These are phyloP conservation scores for Citrus australasica DNA, from an alignment of 345 rosid genomes.

Conservation along the genomic window DNA sequence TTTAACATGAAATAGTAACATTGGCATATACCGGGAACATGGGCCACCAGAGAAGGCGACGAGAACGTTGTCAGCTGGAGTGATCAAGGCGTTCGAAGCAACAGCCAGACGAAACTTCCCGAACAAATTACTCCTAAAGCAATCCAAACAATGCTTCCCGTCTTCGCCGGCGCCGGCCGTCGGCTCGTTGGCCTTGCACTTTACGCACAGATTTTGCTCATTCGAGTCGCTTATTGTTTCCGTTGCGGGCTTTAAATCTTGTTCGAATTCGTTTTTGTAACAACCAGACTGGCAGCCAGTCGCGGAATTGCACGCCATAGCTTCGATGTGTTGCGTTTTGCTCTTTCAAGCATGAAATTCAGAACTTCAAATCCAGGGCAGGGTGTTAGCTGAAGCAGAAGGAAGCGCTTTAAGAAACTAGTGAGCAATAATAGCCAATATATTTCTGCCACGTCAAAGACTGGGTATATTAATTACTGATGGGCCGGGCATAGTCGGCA, in stretches of 20 bases:
- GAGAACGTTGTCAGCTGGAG: constrained; percentile 83
- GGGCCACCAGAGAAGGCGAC: constrained; percentile 96
- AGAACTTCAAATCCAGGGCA: not conserved
- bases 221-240: not conserved
- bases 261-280: constrained; percentile 30
- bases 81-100: constrained; percentile 78
- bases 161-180: constrained; percentile 44
- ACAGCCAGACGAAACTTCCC: constrained; percentile 88
- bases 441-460: not conserved
- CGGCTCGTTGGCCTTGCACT: constrained; percentile 68
- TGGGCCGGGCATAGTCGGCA: no score
- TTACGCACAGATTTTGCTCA: constrained; percentile 41
- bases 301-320: constrained; percentile 72
- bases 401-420: no score
- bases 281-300: constrained; percentile 54
- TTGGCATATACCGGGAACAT: constrained; percentile 54
- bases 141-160: constrained; percentile 59
- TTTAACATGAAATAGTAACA: not conserved
- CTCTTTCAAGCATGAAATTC: not conserved
- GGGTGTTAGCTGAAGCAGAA: no score
- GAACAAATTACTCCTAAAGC: constrained; percentile 69
- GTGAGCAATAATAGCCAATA: not conserved
- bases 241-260: not conserved
- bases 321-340: not conserved
- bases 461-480: no score